These are phyloP conservation scores for Diaporthe citriasiana DNA, from an alignment of 2,329 filamentous ascomycete species.

Conservation along the genomic window DNA sequence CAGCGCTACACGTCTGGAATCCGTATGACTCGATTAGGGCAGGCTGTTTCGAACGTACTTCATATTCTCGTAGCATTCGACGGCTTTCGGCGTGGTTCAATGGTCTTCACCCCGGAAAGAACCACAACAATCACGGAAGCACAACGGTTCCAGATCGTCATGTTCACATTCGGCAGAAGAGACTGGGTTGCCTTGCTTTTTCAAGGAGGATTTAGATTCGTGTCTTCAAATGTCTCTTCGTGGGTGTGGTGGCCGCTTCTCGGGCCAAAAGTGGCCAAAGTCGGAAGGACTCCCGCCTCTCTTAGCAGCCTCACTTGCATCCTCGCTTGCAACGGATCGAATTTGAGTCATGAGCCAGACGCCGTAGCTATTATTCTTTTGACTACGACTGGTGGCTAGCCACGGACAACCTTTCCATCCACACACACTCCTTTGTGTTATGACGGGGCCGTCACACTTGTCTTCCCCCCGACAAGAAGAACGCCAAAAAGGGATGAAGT, in stretches of 20 bases:
- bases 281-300: background rate
- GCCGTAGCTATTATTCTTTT: constrained; percentile 42
- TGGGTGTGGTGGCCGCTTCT: background rate
- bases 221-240: constrained; percentile 21
- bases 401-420: constrained; percentile 42
- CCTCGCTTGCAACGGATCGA: constrained; percentile 23
- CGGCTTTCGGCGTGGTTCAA: background rate
- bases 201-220: constrained; percentile 1
- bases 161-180: background rate
- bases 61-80: background rate
- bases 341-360: constrained; percentile 36
- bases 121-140: background rate
- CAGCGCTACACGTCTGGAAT: too few relatives aligned
- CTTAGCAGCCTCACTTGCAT: constrained; percentile 16
- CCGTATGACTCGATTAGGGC: background rate
- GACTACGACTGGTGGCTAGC: constrained; percentile 43
- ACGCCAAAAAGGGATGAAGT: constrained; percentile 42
- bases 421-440: constrained; percentile 38
- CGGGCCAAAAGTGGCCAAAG: background rate
- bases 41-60: background rate
- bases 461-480: constrained; percentile 41
- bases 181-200: background rate
- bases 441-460: constrained; percentile 39
- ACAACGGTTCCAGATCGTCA: background rate
- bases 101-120: background rate